phyloP scores from a whole-genome alignment of 148 eudicot genomes.

The Amaranthus hypochondriacus region DNA sequence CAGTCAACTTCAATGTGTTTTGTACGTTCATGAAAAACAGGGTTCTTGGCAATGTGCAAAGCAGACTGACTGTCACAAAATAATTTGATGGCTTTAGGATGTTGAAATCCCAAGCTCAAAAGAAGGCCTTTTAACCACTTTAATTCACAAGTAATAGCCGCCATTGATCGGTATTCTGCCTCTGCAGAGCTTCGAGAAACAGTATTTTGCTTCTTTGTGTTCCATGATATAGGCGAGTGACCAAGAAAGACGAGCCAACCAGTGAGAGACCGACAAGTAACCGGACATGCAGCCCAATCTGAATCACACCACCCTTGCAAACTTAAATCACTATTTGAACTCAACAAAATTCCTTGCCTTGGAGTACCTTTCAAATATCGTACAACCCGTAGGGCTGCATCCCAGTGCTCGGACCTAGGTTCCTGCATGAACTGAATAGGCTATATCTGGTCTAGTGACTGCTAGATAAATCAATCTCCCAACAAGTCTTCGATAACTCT shows the following conservation, averaged over 20 bases:
- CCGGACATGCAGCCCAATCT: conserved; percentile 3
- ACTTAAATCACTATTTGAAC: background rate
- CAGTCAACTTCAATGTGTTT: too few relatives aligned
- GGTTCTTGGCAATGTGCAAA: too few relatives aligned
- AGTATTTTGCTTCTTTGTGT: background rate
- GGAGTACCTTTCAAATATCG: background rate
- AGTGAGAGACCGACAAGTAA: too few relatives aligned
- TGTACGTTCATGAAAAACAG: too few relatives aligned
- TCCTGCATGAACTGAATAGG: background rate
- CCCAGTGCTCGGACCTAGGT: background rate
- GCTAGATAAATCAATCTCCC: background rate
- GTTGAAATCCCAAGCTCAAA: background rate
- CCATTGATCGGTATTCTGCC: background rate
- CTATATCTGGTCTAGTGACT: background rate
- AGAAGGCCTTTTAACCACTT: background rate
- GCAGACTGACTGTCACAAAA: too few relatives aligned
- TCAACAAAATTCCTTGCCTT: conserved; percentile 1
- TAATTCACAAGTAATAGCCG: background rate
- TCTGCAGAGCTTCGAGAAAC: background rate
- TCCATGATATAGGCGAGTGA: too few relatives aligned
- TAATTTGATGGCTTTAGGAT: too few relatives aligned
- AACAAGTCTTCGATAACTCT: too few relatives aligned
- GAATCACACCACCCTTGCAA: background rate
- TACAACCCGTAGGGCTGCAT: conserved; percentile 1
- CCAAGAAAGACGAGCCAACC: too few relatives aligned